Conservation (phyloP, 345 rosid genomes). For the Acer campestre region DNA sequence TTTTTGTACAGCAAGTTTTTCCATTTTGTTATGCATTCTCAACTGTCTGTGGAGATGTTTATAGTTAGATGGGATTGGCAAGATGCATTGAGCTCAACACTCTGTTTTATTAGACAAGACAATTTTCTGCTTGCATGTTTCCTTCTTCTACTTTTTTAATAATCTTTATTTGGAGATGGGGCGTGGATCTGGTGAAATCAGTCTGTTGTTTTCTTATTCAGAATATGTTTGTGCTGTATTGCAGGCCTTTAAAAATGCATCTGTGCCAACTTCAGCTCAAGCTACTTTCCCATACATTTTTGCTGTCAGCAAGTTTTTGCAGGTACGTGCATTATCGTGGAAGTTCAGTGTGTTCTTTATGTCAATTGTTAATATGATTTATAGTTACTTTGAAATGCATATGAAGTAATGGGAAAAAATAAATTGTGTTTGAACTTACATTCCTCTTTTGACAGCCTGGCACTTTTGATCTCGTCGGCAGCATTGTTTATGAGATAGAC, state of each 20-base stretch:
- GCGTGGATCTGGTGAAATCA: background rate
- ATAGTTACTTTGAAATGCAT: background rate
- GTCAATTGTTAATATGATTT: background rate
- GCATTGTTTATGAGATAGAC: constrained; percentile 74
- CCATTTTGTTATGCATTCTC: background rate
- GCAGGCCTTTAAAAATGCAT: constrained; percentile 81
- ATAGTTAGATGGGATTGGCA: background rate
- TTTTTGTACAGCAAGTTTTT: background rate
- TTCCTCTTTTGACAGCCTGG: constrained; percentile 58
- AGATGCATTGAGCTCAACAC: background rate
- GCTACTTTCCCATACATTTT: constrained; percentile 85
- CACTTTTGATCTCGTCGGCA: constrained; percentile 88
- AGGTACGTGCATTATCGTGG: constrained; percentile 43
- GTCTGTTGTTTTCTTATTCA: background rate
- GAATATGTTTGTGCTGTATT: constrained; percentile 20
- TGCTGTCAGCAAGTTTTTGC: constrained; percentile 83
- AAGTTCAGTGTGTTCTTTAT: background rate
- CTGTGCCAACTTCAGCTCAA: constrained; percentile 69
- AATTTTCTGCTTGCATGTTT: background rate
- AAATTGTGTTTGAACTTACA: background rate
- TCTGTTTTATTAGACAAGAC: background rate
- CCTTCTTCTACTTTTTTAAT: background rate
- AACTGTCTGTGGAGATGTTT: background rate
- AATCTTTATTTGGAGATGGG: background rate
- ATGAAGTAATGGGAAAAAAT: background rate